These are phyloP conservation scores for Pythium monospermum DNA, from an alignment of 352 stramenopile species.

Conservation along the genomic window DNA sequence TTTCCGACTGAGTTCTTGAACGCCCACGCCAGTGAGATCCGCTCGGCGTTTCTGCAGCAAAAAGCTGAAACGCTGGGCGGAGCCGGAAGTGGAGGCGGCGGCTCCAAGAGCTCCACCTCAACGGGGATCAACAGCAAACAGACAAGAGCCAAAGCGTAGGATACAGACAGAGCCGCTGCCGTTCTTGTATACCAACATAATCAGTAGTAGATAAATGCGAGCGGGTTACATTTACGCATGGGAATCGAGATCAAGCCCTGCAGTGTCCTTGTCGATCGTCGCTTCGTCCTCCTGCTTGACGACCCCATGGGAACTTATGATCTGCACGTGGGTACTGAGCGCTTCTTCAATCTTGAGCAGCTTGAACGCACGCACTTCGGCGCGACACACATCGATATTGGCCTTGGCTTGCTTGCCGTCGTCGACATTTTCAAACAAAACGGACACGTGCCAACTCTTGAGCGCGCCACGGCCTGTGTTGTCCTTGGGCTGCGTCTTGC, in stretches of 20 bases:
- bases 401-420: slow-evolving; percentile 63
- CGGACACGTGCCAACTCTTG: slow-evolving; percentile 52
- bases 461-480: slow-evolving; percentile 21
- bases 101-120: no score
- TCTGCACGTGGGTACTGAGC: slow-evolving; percentile 52
- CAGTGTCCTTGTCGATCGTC: slow-evolving; percentile 3
- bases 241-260: no score
- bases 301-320: slow-evolving; percentile 38
- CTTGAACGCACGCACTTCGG: slow-evolving; percentile 76
- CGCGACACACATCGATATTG: slow-evolving; percentile 66
- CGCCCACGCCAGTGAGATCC: slow-evolving; percentile 51
- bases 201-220: no score
- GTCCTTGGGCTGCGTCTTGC: slow-evolving; percentile 33
- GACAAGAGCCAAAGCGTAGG: no score
- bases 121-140: no score
- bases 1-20: slow-evolving; percentile 84
- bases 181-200: no score
- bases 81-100: no score
- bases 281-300: slow-evolving; percentile 19
- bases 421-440: slow-evolving; percentile 58
- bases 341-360: slow-evolving; percentile 71
- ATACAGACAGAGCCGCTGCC: no score
- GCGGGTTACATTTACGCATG: no score
- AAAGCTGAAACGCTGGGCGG: slow-evolving; percentile 44
- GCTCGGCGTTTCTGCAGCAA: slow-evolving; percentile 44